phyloP scores from a whole-genome alignment of 345 rosid species.

The Linum tenue region DNA sequence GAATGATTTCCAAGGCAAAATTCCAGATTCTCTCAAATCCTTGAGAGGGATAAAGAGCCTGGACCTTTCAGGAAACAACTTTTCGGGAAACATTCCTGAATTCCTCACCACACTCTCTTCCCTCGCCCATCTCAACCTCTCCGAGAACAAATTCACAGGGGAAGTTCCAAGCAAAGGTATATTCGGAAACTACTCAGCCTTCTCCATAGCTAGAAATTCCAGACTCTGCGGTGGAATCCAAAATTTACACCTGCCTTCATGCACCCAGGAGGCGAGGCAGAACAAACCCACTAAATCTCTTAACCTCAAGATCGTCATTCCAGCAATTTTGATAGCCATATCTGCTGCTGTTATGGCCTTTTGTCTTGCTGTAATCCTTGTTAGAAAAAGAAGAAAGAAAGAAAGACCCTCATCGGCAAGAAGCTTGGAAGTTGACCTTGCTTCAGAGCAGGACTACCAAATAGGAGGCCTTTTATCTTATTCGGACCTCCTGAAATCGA shows the following conservation, averaged over 20 bases:
- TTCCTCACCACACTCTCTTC: conserved; percentile 7
- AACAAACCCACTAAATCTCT: background rate
- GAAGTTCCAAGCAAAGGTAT: conserved; percentile 16
- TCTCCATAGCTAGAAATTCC: conserved; percentile 12
- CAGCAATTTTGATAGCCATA: background rate
- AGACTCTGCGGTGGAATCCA: conserved; percentile 16
- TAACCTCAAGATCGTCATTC: background rate
- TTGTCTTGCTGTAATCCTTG: background rate
- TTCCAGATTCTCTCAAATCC: conserved; percentile 12
- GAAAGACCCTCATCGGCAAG: background rate
- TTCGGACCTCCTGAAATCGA: conserved; percentile 9
- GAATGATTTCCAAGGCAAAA: conserved; percentile 13
- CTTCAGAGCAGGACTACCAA: background rate
- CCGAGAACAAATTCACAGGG: conserved; percentile 16
- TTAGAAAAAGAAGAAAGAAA: background rate
- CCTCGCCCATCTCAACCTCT: conserved; percentile 12
- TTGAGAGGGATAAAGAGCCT: conserved; percentile 17
- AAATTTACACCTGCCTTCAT: conserved; percentile 2
- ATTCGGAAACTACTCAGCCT: conserved; percentile 12
- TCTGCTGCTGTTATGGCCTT: background rate
- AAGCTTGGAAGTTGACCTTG: background rate
- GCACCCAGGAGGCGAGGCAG: background rate
- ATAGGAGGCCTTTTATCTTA: conserved; percentile 7
- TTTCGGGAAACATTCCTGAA: conserved; percentile 17
- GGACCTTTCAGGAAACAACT: conserved; percentile 19